Evolutionary conservation across 805 yeast genomes (phyloP).

Genomic region (Kockiozyma suomiensis): DNA sequence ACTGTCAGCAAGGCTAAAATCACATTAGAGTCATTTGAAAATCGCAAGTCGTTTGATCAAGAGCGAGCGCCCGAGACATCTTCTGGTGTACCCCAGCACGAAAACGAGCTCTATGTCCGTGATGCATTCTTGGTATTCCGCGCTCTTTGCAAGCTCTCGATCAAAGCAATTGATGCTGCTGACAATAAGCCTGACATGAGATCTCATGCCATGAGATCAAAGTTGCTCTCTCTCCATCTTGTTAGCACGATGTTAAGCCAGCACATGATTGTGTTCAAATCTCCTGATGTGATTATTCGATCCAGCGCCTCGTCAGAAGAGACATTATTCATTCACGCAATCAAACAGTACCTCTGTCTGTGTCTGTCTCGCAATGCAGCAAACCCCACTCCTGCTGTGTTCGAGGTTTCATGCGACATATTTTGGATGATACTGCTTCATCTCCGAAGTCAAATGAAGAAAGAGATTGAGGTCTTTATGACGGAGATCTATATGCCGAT

Average conservation of each 20-base stretch:
- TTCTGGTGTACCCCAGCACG: slow-evolving; percentile 49
- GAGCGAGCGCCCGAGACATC: slow-evolving; percentile 39
- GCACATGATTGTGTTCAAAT: slow-evolving; percentile 80
- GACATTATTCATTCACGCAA: slow-evolving; percentile 71
- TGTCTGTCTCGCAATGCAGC: slow-evolving; percentile 90
- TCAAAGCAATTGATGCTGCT: slow-evolving; percentile 68
- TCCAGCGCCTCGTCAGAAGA: slow-evolving; percentile 45
- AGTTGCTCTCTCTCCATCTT: slow-evolving; percentile 81
- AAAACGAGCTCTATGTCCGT: slow-evolving; percentile 70
- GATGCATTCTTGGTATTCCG: slow-evolving; percentile 93
- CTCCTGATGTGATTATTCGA: slow-evolving; percentile 41
- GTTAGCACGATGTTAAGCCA: slow-evolving; percentile 83
- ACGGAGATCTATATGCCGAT: slow-evolving; percentile 93
- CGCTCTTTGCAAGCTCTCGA: slow-evolving; percentile 91
- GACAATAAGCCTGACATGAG: slow-evolving; percentile 60
- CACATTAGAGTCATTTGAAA: slow-evolving; percentile 42
- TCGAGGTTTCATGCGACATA: slow-evolving; percentile 87
- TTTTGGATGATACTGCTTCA: slow-evolving; percentile 87
- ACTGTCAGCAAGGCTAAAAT: slow-evolving; percentile 16
- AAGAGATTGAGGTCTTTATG: slow-evolving; percentile 91
- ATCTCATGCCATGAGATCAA: slow-evolving; percentile 90
- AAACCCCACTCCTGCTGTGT: slow-evolving; percentile 85
- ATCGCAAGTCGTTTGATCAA: slow-evolving; percentile 39
- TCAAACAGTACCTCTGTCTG: slow-evolving; percentile 80
- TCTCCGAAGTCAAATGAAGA: slow-evolving; percentile 82